These are phyloP conservation scores for Cunninghamia lanceolata DNA, from an alignment of 75 land plant genomes.

Conservation along the genomic window DNA sequence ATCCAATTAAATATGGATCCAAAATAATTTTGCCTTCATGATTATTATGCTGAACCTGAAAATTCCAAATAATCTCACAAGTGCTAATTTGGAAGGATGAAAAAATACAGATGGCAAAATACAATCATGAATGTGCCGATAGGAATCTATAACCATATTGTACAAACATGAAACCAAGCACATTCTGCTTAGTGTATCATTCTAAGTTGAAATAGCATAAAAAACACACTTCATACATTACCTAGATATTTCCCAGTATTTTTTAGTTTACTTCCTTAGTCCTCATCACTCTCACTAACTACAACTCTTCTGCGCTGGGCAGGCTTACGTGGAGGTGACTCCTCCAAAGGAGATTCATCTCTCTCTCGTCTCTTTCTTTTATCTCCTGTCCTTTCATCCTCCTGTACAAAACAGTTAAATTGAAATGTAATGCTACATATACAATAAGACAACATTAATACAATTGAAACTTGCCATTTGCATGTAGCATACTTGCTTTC, in stretches of 20 bases:
- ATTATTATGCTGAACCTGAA: neutral
- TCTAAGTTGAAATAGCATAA: neutral
- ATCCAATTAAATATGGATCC: neutral
- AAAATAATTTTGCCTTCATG: neutral
- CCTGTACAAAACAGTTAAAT: conserved; percentile 22
- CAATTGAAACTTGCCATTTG: neutral
- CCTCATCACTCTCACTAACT: conserved; percentile 97
- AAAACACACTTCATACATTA: neutral
- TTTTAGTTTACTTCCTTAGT: conserved; percentile 28
- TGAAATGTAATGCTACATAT: neutral
- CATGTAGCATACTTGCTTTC: neutral
- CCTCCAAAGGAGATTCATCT: conserved; percentile 16
- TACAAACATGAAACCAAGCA: neutral
- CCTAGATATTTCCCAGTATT: neutral
- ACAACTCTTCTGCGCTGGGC: conserved; percentile 66
- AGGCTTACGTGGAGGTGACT: conserved; percentile 76
- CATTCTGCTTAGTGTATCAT: neutral
- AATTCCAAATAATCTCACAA: neutral
- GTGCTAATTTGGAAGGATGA: neutral
- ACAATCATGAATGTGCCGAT: neutral
- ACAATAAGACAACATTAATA: neutral
- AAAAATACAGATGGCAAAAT: neutral
- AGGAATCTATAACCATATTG: neutral
- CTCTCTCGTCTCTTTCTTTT: conserved; percentile 47
- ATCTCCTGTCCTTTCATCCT: conserved; percentile 66